phyloP scores from a whole-genome alignment of 2,329 filamentous ascomycete genomes.

The Botrytis sinoallii region DNA sequence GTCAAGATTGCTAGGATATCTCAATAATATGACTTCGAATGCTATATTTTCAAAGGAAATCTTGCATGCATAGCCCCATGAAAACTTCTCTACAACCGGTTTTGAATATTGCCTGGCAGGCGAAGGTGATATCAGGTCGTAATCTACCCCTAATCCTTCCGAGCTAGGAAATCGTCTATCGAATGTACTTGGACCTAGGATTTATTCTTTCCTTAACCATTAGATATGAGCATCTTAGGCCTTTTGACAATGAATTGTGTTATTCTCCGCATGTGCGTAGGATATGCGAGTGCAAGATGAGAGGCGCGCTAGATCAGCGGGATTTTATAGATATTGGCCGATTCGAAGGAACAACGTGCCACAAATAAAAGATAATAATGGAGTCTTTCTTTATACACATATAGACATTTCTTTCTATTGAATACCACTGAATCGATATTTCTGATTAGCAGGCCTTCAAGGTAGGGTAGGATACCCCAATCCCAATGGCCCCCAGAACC shows the following conservation, averaged over 20 bases:
- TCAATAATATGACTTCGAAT: neutral
- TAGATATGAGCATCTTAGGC: neutral
- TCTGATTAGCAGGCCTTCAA: neutral
- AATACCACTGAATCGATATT: neutral
- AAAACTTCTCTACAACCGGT: neutral
- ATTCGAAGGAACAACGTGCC: neutral
- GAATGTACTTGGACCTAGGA: neutral
- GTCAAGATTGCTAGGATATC: neutral
- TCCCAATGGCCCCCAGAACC: neutral
- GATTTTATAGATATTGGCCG: neutral
- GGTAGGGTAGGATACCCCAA: neutral
- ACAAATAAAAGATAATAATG: neutral
- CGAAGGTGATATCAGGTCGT: neutral
- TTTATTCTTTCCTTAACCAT: neutral
- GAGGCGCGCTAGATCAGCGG: neutral
- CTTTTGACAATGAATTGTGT: rapidly evolving
- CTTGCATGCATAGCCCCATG: neutral
- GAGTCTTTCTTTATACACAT: neutral
- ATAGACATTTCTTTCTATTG: neutral
- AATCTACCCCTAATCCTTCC: neutral
- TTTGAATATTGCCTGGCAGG: neutral
- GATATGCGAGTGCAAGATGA: neutral
- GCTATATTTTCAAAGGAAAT: rapidly evolving
- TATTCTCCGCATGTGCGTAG: rapidly evolving
- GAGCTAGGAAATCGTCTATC: neutral